A percentile compares a stretch with the other conserved stretches of the same genome.
Evolutionary conservation across 176 grass and related monocot species (phyloP).

Genomic region (Aegilops sharonensis): DNA sequence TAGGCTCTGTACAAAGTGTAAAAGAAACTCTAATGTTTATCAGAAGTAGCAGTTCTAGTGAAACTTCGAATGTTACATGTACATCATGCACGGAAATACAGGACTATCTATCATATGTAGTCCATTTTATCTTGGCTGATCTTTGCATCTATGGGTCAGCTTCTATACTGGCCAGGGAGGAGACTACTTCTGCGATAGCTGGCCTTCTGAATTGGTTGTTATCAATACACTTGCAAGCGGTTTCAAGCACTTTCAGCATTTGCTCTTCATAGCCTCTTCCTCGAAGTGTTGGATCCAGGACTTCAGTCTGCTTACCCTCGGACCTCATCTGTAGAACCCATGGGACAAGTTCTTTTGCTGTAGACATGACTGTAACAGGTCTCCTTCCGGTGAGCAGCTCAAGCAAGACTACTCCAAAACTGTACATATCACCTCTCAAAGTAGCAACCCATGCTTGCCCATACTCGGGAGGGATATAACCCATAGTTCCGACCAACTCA

Average conservation of each 20-base stretch:
- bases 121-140: too few relatives aligned
- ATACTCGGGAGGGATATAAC: slow-evolving; percentile 85
- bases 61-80: background rate
- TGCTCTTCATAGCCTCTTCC: slow-evolving; percentile 39
- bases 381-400: slow-evolving; percentile 54
- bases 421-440: slow-evolving; percentile 66
- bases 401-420: slow-evolving; percentile 63
- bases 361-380: slow-evolving; percentile 38
- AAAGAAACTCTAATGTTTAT: background rate
- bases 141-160: background rate
- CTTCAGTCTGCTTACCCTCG: slow-evolving; percentile 26
- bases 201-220: slow-evolving; percentile 34
- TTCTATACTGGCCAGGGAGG: slow-evolving; percentile 13
- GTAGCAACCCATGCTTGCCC: slow-evolving; percentile 62
- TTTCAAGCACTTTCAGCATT: slow-evolving; percentile 53
- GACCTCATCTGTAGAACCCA: slow-evolving; percentile 39
- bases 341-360: slow-evolving; percentile 34
- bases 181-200: slow-evolving; percentile 39
- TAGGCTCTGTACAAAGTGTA: background rate
- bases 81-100: too few relatives aligned
- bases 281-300: slow-evolving; percentile 34
- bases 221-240: slow-evolving; percentile 47
- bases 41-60: background rate
- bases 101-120: too few relatives aligned
- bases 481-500: slow-evolving; percentile 58